Percentiles rank a stretch among this genome's conserved stretches.
Evolutionary conservation across 331 rosid species (phyloP).

Genomic region (Quercus phellos): DNA sequence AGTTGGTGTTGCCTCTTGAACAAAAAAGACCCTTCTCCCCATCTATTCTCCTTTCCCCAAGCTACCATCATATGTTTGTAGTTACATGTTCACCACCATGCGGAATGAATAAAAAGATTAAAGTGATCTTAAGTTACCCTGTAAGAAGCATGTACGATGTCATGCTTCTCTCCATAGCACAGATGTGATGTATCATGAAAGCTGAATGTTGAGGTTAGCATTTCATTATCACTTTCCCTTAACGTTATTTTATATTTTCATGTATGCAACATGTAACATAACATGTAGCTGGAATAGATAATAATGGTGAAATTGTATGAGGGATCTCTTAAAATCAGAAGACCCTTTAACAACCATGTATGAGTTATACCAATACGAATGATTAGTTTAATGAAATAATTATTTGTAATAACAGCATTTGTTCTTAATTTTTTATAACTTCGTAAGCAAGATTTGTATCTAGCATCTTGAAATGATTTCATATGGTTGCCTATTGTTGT

Average conservation of each 20-base stretch:
- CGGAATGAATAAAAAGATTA: background rate
- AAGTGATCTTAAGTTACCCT: background rate
- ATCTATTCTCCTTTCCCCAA: background rate
- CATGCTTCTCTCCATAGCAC: background rate
- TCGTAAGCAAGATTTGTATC: background rate
- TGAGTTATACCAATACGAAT: background rate
- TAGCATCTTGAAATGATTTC: background rate
- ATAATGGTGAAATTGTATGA: background rate
- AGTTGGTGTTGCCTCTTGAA: conserved; percentile 50
- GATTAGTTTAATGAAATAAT: background rate
- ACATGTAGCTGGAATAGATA: background rate
- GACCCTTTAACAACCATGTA: background rate
- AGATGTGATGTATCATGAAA: background rate
- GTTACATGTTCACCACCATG: background rate
- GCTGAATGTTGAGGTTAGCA: background rate
- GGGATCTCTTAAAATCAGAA: background rate
- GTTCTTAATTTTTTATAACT: background rate
- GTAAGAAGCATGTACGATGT: background rate
- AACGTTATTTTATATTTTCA: background rate
- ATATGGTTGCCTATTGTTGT: background rate
- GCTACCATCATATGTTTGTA: background rate
- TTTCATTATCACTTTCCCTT: background rate
- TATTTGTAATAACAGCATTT: background rate
- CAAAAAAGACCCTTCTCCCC: background rate
- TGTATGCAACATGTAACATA: background rate